Base-by-base conservation (phyloP, 495 filamentous ascomycete species). In the Elaphomyces granulatus region DNA sequence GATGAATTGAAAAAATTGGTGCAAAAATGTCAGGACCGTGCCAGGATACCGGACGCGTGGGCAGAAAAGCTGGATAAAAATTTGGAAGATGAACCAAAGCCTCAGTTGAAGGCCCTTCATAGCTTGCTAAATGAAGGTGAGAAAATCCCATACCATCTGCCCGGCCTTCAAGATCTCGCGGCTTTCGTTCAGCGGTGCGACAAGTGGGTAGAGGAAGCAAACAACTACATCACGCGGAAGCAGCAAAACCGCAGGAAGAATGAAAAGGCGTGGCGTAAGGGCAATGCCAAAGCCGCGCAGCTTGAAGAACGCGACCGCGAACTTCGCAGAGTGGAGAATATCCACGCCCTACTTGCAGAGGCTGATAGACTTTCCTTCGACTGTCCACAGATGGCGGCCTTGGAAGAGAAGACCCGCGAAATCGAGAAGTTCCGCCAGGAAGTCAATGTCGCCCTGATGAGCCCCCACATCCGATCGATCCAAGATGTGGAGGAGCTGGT, bases 211-310 rank as follows among this genome's bases (percentile, higher is more conserved):
- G 90, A 99, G 46, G 88, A 95, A 62, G 90, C 90, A 42, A 86
- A 81, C 46, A 93, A 86, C 56, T 99, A 90, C 68, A 94, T 88
- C 48, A 87, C 87, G 44, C 81, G 90, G 36, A 99, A 99, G 65
- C 90, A 96, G 64, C 88, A 95, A 61, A 94, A 93, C 57, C 81
- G 90, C 49, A 85, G 90, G 44, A 99, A 99, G 63, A 95, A 83
- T 59, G 87, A 95, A 52, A 92, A 88, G 54, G 79, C 74, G 21
- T 93, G 84, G 83, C 83, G 83, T 47, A 79, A 72, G 53, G 75
- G 77, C 43, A 81, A 75, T 55, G 76, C 80, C 20, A 85, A 83
- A 47, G 74, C 66, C 36, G 70, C 80, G 34, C 88, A 96, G 58
- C 69, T 81, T 54, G 87, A 94, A 62, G 90, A 96, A 56, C 77